A percentile compares a stretch with the other conserved stretches of the same genome.
phyloP scores from a whole-genome alignment of 2,329 filamentous ascomycete genomes.

The Pseudocercospora macadamiae region DNA sequence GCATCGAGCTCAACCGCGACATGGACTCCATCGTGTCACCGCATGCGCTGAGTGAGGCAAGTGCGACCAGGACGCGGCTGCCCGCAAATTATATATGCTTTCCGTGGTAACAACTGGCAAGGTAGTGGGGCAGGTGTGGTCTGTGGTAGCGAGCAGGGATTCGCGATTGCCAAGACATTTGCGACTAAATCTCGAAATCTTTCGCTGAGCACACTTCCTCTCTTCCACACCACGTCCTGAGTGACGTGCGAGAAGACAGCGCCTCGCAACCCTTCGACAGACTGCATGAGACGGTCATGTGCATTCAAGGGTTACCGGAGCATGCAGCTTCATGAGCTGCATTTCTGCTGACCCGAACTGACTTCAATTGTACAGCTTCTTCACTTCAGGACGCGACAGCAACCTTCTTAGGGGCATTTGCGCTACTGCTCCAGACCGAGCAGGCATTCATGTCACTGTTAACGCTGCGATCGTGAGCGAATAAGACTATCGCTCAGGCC shows the following conservation, averaged over 20 bases:
- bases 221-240: neutral
- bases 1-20: constrained; percentile 86
- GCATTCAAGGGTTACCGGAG: too few relatives aligned
- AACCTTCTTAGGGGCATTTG: too few relatives aligned
- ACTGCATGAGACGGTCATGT: too few relatives aligned
- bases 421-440: too few relatives aligned
- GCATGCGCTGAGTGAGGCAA: constrained; percentile 11
- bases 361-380: too few relatives aligned
- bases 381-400: too few relatives aligned
- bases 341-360: too few relatives aligned
- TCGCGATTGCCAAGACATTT: neutral
- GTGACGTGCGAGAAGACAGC: neutral
- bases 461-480: too few relatives aligned
- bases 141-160: constrained; percentile 1
- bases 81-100: neutral
- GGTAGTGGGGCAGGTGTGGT: neutral
- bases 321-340: too few relatives aligned
- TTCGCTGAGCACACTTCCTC: neutral
- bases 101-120: too few relatives aligned
- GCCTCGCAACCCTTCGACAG: neutral
- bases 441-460: too few relatives aligned
- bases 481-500: too few relatives aligned
- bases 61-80: constrained; percentile 16
- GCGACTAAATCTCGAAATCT: neutral
- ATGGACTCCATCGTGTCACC: constrained; percentile 81